Percentiles rank a stretch among this genome's conserved stretches.
phyloP scores from a whole-genome alignment of 768 basidiomycete genomes.

The Tricholomella constricta region DNA sequence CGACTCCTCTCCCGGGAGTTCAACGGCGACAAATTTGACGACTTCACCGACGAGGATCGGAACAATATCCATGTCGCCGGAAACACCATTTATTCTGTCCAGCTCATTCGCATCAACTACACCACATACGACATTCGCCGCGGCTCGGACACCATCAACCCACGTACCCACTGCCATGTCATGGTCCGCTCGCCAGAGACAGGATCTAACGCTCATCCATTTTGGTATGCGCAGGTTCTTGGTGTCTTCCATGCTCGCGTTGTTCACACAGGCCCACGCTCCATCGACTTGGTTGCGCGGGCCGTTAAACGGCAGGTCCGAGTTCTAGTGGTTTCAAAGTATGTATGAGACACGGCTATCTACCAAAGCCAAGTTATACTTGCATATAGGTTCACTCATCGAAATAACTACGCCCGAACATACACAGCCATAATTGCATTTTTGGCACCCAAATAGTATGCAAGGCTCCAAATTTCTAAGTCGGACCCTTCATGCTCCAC shows the following conservation, averaged over 20 bases:
- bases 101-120: slow-evolving; percentile 37
- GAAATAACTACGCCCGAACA: too few relatives aligned
- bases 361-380: too few relatives aligned
- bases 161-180: slow-evolving; percentile 35
- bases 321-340: too few relatives aligned
- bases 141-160: slow-evolving; percentile 43
- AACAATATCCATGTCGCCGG: slow-evolving; percentile 18
- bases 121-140: slow-evolving; percentile 47
- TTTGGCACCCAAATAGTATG: too few relatives aligned
- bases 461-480: too few relatives aligned
- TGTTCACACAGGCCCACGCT: slow-evolving; percentile 14
- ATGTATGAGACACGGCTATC: too few relatives aligned
- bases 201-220: slow-evolving; percentile 25
- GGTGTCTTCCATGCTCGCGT: slow-evolving; percentile 33
- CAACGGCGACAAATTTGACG: slow-evolving; percentile 32
- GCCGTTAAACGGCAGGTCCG: too few relatives aligned
- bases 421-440: too few relatives aligned
- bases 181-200: slow-evolving; percentile 31
- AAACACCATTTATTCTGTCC: slow-evolving; percentile 29
- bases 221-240: slow-evolving; percentile 37
- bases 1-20: slow-evolving; percentile 24
- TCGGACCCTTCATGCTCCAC: too few relatives aligned
- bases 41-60: slow-evolving; percentile 20
- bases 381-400: too few relatives aligned
- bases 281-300: too few relatives aligned